Base-by-base conservation (phyloP, 805 yeast species). In the Starmerella potacharoeniae region DNA sequence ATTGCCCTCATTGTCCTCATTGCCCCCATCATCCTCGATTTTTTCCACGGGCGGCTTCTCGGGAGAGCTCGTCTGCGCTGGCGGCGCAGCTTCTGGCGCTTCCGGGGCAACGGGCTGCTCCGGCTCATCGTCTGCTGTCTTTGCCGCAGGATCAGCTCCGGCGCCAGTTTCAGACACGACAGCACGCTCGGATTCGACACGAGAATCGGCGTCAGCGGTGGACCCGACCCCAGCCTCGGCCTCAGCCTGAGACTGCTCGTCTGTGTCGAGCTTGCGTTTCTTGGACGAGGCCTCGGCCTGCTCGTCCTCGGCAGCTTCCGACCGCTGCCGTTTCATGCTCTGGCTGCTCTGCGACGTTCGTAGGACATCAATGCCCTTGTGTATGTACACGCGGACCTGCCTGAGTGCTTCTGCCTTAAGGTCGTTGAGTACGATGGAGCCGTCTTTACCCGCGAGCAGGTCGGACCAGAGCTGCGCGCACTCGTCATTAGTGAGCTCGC, bases 301-400 rank as follows among this genome's bases (percentile, higher is more conserved):
- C n/a, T 36, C 34, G 33, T 5, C 8, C 6, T 16, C 31, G 13
- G 10, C 39, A 31, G 40, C 2, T 14, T 17, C 40, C 4, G 39
- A 31, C 28, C 40, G 34, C 6, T 13, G 28, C 6, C 49, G 49
- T 30, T 46, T 46, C 22, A 16, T 2, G 9, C 16, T 17, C 31
- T 40, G 28, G 13, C 43, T 44, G 16, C 37, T 28, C 37, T 34
- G 49, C 22, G 42, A 3, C n/a, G 5, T 36, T 8, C 43, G 39
- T 1, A 55, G 51, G 30, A 45, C 56, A 14, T 40, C 43, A 28
- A 57, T 33, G 17, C 58, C 55, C 29, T 34, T 34, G 30, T 52
- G 58, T 1, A 57, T 50, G 36, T 54, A 54, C 28, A 50, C 17
- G 35, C 49, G 51, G 10, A 55, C 58, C 41, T 52, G 56, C 8